A percentile compares a stretch with the other conserved stretches of the same genome.
Conservation (phyloP, 305 asterid genomes). For the Solanum hybrid region DNA sequence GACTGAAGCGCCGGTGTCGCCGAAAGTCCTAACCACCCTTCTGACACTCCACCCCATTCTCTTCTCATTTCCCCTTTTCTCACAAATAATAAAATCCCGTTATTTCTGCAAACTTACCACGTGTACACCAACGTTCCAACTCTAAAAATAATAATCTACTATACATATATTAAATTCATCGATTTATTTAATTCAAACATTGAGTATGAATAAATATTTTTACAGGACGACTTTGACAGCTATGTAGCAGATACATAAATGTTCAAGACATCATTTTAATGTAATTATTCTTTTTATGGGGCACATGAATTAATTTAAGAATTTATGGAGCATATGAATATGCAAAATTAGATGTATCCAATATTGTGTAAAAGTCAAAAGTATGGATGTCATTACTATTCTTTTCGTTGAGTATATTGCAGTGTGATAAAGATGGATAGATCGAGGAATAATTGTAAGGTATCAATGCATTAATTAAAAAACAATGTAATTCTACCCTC, state of each 20-base stretch:
- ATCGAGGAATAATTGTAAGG: neutral
- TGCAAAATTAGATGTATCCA: neutral
- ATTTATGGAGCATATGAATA: neutral
- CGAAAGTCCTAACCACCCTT: constrained; percentile 16
- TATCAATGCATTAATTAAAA: neutral
- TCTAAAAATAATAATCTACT: neutral
- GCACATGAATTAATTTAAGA: neutral
- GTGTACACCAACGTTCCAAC: neutral
- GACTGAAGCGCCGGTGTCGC: constrained; percentile 25
- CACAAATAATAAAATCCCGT: neutral
- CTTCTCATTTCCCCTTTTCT: neutral
- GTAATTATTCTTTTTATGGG: neutral
- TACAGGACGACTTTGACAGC: neutral
- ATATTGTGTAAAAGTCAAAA: neutral
- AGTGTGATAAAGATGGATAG: neutral
- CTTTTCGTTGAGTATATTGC: neutral
- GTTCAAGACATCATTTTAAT: neutral
- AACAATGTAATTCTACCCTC: no score
- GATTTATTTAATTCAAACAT: neutral
- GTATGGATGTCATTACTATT: neutral
- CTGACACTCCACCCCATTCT: constrained; percentile 13
- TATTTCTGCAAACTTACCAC: neutral
- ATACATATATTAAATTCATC: neutral
- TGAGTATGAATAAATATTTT: neutral
- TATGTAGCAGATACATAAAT: neutral